Evolutionary conservation across 129 eudicot species (phyloP).

Genomic region (Lonicera japonica): DNA sequence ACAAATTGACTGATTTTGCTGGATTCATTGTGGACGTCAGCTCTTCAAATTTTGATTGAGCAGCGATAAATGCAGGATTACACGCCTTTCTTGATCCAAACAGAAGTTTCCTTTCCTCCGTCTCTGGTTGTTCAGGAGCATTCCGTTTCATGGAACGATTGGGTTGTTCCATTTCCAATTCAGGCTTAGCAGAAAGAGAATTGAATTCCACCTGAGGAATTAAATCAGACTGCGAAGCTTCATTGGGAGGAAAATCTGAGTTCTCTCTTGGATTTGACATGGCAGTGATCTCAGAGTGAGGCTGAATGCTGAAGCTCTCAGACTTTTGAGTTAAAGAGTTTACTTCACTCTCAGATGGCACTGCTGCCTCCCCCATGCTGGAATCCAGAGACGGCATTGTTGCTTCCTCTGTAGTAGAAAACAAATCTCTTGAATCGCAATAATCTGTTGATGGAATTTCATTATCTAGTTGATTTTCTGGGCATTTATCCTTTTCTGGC

Average conservation of each 20-base stretch:
- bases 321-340: conserved; percentile 23
- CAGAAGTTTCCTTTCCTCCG: conserved; percentile 44
- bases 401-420: conserved; percentile 20
- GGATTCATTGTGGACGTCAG: conserved; percentile 43
- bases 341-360: conserved; percentile 33
- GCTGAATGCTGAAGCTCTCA: conserved; percentile 15
- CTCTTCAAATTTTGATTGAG: conserved; percentile 82
- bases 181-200: conserved; percentile 19
- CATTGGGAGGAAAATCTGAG: conserved; percentile 20
- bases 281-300: conserved; percentile 9
- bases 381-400: conserved; percentile 20
- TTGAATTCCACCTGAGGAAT: conserved; percentile 8
- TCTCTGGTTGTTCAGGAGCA: conserved; percentile 47
- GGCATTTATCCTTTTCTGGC: conserved; percentile 21
- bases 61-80: conserved; percentile 85
- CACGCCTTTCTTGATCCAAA: conserved; percentile 58
- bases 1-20: conserved; percentile 24
- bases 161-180: conserved; percentile 32
- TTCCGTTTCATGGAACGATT: conserved; percentile 34
- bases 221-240: conserved; percentile 3
- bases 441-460: conserved; percentile 12
- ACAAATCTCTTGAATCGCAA: neutral
- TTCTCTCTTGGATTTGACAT: conserved; percentile 12
- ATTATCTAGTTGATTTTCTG: conserved; percentile 19
- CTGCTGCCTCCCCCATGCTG: no score